Evolutionary conservation across 345 rosid genomes (phyloP).

Genomic region (Salix viminalis): DNA sequence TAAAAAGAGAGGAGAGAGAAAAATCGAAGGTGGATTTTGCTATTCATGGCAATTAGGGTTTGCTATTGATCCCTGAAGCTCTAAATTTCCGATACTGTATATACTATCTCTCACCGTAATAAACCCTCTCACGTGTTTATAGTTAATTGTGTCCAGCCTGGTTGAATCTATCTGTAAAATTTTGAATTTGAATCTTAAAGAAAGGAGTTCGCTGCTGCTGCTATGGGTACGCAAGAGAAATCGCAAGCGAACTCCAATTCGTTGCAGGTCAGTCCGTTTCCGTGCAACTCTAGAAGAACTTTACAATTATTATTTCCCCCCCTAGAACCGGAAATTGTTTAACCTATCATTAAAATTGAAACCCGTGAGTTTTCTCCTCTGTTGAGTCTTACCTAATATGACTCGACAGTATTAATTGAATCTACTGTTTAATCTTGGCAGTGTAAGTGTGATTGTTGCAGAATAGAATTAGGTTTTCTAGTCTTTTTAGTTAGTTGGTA

Average conservation of each 20-base stretch:
- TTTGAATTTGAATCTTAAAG: conserved; percentile 26
- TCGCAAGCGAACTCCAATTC: conserved; percentile 65
- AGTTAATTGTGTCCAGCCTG: conserved; percentile 7
- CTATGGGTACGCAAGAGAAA: conserved; percentile 87
- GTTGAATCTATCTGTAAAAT: conserved; percentile 15
- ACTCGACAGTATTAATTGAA: background rate
- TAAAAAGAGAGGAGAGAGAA: conserved; percentile 21
- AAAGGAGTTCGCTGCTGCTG: conserved; percentile 17
- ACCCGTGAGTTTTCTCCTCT: background rate
- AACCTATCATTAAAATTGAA: background rate
- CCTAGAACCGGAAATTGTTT: conserved; percentile 19
- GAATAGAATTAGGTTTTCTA: background rate
- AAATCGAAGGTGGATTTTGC: conserved; percentile 29
- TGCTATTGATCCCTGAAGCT: conserved; percentile 32
- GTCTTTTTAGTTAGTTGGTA: background rate
- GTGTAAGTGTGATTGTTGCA: conserved; percentile 6
- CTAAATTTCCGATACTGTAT: background rate
- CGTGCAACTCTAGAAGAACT: background rate
- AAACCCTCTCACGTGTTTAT: conserved; percentile 44
- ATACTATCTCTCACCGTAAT: background rate
- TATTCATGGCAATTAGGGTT: conserved; percentile 60
- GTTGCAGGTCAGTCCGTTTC: conserved; percentile 66
- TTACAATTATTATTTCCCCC: conserved; percentile 6
- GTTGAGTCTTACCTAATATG: background rate
- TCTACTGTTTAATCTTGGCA: background rate